Evolutionary conservation across 2,329 filamentous ascomycete genomes (phyloP), one percentile per base, ranked within the genome.

Genomic region (Colletotrichum destructivum): DNA sequence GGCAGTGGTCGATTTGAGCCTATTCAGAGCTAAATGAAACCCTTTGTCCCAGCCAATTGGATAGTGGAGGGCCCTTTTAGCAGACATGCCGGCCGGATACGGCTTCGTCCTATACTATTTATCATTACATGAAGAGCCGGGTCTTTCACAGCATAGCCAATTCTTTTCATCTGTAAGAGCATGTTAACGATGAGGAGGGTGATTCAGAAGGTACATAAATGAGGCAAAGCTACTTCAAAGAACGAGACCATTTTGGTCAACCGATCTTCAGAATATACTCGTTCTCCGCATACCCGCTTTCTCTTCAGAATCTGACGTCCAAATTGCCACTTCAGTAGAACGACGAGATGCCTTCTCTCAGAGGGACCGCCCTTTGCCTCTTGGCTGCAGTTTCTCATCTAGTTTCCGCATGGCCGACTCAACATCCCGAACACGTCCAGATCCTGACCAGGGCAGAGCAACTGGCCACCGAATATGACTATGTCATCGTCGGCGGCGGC

Each of bases 401-500:
- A 5, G 23, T 55, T 2, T 65, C 55, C 2, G 59, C 69, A 7
- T 72, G 71, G 69, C 71, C 71, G 1, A 73, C 69, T 2, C 63
- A 67, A 12, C 40, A 46, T 12, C 64, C 69, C 21, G 68, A 68
- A 2, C 54, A 71, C 18, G 63, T 71, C 47, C 62, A 65, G 2
- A 73, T 73, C 5, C 64, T 73, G 51, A 49, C 59, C 1, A 64
- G 64, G 11, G 68, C 63, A 9, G 64, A 73, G 64, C 69, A 72
- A 51, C 35, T 73, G 0, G 63, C 64, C 9, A 49, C 68, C 0
- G 71, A 65, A 31, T 78, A 76, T 46, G 76, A 78, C 71, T 80
- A 80, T 62, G 75, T 85, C 18, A 78, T 85, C 57, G 77, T 84
- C 44, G 83, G 84, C 16, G 84, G 82, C 9, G 85, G 84, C 1